These are phyloP conservation scores for Kernera saxatilis DNA, from an alignment of 345 rosid species.

Conservation along the genomic window DNA sequence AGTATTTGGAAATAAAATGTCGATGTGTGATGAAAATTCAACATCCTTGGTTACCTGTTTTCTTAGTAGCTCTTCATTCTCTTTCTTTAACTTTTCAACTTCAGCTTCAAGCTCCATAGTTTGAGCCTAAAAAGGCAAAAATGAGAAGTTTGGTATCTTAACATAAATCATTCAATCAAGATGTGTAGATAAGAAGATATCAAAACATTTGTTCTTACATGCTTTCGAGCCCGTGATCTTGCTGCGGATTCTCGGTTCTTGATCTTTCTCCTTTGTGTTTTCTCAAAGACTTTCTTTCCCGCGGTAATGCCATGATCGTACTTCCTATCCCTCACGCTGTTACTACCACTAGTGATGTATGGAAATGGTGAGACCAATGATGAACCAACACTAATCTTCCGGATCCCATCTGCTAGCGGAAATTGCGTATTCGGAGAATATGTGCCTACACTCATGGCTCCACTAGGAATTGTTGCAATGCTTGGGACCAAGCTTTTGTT, in stretches of 20 bases:
- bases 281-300: constrained; percentile 66
- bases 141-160: background rate
- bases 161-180: background rate
- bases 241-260: constrained; percentile 95
- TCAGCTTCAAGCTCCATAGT: constrained; percentile 81
- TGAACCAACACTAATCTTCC: constrained; percentile 55
- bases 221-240: constrained; percentile 88
- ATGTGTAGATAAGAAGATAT: background rate
- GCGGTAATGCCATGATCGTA: constrained; percentile 11
- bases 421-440: constrained; percentile 48
- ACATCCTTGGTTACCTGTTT: constrained; percentile 45
- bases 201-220: constrained; percentile 40
- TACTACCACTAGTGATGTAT: constrained; percentile 41
- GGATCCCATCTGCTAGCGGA: constrained; percentile 52
- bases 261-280: constrained; percentile 81
- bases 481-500: constrained; percentile 31
- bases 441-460: constrained; percentile 13
- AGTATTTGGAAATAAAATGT: background rate
- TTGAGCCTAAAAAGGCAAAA: constrained; percentile 49
- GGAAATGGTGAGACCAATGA: constrained; percentile 63
- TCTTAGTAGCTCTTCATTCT: constrained; percentile 52
- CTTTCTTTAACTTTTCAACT: constrained; percentile 64
- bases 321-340: constrained; percentile 49
- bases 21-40: background rate
- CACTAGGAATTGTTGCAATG: constrained; percentile 44